Evolutionary conservation across 2,329 filamentous ascomycete genomes (phyloP), one percentile per base, ranked within the genome.

Genomic region (Pyrenochaeta sp.): DNA sequence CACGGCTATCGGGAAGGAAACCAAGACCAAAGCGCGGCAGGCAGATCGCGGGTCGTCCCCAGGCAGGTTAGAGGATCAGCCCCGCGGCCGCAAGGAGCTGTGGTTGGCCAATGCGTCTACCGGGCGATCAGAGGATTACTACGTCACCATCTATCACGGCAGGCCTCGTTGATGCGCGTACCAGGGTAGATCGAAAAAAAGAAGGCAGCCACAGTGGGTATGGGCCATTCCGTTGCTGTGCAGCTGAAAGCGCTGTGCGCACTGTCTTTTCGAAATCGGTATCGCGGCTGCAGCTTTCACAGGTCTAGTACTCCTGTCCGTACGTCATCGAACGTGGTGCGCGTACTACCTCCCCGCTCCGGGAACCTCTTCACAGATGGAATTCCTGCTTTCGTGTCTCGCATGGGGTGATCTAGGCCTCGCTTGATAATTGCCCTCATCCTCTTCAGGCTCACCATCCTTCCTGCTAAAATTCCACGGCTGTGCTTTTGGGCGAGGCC

Each of bases 381-480:
- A 18, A 57, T 55, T 38, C 56, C 44, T 60, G 56, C 42, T 60
- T 60, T 58, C 21, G 28, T 28, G 42, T 35, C 30, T 24, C 40
- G 37, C 39, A 45, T 28, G 43, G 41, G 39, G 27, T 35, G 15
- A 39, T 49, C 30, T 42, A 28, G 34, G 31, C 44, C 35, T 35
- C 26, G 7, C 14, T 36, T 35, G 32, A 36, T 20, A 27, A 28
- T 29, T 40, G 20, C 27, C 29, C 17, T 28, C 38, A 18, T 31
- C 36, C 39, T 30, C 27, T 20, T 13, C 17, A 18, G 24, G 26
- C 30, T 36, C 37, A 32, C 26, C 13, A 35, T 28, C 34, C 32
- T 14, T 35, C 28, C 38, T n/a, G n/a, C n/a, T 44, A 39, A 27
- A 42, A 23, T 24, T 40, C 29, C 43, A 38, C 51, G 44, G 50